Conservation (phyloP, 2,329 filamentous ascomycete species). For the Aspergillus fumigatiaffinis region DNA sequence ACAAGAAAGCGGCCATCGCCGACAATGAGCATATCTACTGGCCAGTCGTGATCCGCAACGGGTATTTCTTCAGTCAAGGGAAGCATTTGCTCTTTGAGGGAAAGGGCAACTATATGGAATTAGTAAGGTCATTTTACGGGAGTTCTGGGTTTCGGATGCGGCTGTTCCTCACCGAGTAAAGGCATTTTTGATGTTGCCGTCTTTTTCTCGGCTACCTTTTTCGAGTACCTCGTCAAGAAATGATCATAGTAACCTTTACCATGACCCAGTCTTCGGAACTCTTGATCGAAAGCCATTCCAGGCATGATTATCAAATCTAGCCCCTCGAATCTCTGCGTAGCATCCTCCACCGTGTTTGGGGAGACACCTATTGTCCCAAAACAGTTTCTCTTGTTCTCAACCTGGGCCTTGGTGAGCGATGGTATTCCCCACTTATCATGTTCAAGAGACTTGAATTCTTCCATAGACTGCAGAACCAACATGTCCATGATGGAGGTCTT, state of each 20-base stretch:
- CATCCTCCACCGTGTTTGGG: constrained; percentile 5
- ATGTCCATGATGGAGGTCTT: constrained; percentile 86
- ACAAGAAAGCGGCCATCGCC: constrained; percentile 61
- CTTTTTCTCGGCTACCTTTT: constrained; percentile 33
- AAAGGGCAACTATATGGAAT: constrained; percentile 63
- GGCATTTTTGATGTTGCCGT: constrained; percentile 45
- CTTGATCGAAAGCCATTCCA: constrained; percentile 82
- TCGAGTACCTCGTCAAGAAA: constrained; percentile 74
- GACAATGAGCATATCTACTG: constrained; percentile 71
- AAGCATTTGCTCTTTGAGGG: constrained; percentile 81
- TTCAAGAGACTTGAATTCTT: constrained; percentile 73
- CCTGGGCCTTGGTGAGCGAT: constrained; percentile 65
- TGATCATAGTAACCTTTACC: constrained; percentile 97
- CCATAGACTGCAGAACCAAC: constrained; percentile 69
- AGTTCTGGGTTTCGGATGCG: constrained; percentile 7
- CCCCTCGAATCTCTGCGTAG: constrained; percentile 33
- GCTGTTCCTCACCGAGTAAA: constrained; percentile 52
- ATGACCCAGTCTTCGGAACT: constrained; percentile 76
- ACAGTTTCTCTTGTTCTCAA: constrained; percentile 66
- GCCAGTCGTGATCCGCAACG: constrained; percentile 71
- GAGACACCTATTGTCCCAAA: constrained; percentile 59
- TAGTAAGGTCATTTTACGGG: constrained; percentile 15
- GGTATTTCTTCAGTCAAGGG: constrained; percentile 63
- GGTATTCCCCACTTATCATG: constrained; percentile 92
- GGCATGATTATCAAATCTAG: constrained; percentile 89